These are phyloP conservation scores for Tuber umbilicatum DNA, from an alignment of 495 filamentous ascomycete genomes.

Conservation along the genomic window DNA sequence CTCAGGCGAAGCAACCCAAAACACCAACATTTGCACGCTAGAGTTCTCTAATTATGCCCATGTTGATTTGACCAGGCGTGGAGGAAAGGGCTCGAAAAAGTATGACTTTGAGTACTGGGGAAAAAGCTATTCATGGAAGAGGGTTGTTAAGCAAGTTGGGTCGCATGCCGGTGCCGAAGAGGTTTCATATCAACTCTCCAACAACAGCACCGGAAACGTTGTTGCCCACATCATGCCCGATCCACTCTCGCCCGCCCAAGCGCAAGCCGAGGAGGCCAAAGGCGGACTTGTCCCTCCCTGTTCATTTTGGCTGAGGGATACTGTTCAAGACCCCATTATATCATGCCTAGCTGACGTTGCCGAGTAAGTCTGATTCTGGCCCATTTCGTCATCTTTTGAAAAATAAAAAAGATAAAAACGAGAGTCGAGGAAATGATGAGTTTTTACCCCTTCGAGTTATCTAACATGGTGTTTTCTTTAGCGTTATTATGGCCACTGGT, in stretches of 20 bases:
- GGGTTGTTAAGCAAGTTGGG: conserved; percentile 54
- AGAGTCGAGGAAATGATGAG: conserved; percentile 6
- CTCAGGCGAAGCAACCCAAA: conserved; percentile 44
- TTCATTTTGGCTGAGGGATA: conserved; percentile 78
- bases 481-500: conserved; percentile 83
- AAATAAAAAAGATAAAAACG: conserved; percentile 4
- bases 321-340: conserved; percentile 36
- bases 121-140: conserved; percentile 75
- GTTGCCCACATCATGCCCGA: conserved; percentile 86
- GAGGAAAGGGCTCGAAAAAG: conserved; percentile 62
- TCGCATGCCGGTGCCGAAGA: conserved; percentile 49
- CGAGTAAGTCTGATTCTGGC: conserved; percentile 63
- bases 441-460: neutral
- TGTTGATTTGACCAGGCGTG: conserved; percentile 69
- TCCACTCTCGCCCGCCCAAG: conserved; percentile 61
- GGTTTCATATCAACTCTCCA: conserved; percentile 70
- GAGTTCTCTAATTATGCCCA: conserved; percentile 98
- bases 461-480: conserved; percentile 43
- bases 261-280: conserved; percentile 63
- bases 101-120: conserved; percentile 95
- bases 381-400: conserved; percentile 17
- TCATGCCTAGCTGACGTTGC: conserved; percentile 64
- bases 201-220: conserved; percentile 53
- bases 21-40: conserved; percentile 70
- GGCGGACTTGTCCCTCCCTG: conserved; percentile 91